Percentiles rank a stretch among this genome's conserved stretches.
Conservation (phyloP, 257 asterid species). For the Ocimum tenuiflorum region DNA sequence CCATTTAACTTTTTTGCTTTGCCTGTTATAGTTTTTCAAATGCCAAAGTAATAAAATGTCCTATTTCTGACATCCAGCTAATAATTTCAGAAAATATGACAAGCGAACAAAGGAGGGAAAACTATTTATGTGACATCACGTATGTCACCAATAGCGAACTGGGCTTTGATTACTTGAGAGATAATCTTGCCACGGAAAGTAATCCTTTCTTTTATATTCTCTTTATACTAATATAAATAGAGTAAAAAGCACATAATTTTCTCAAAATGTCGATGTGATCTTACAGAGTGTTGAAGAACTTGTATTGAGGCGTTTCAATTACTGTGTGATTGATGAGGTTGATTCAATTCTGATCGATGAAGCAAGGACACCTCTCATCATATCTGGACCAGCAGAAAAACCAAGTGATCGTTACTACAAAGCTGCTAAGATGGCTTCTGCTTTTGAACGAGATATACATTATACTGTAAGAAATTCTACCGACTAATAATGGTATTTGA, state of each 20-base stretch:
- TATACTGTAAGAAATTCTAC: constrained; percentile 57
- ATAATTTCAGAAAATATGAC: constrained; percentile 83
- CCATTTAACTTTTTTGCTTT: too few relatives aligned
- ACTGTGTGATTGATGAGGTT: constrained; percentile 97
- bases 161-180: constrained; percentile 93
- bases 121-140: constrained; percentile 82
- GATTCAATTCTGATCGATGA: constrained; percentile 96
- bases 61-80: constrained; percentile 24
- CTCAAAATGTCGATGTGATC: constrained; percentile 31
- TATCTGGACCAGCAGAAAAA: constrained; percentile 94
- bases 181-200: constrained; percentile 98
- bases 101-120: constrained; percentile 88
- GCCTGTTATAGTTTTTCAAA: neutral
- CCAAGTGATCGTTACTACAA: constrained; percentile 92
- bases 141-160: constrained; percentile 96
- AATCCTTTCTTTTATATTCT: constrained; percentile 27
- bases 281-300: constrained; percentile 90
- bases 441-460: constrained; percentile 83
- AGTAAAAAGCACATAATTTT: constrained; percentile 14
- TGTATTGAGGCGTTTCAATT: constrained; percentile 77
- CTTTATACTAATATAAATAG: constrained; percentile 9
- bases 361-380: constrained; percentile 99
- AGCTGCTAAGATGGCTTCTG: constrained; percentile 93
- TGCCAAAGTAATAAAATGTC: constrained; percentile 9
- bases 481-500: constrained; percentile 15